These are phyloP conservation scores for Aspergillus chevalieri DNA, from an alignment of 2,329 filamentous ascomycete genomes.

Conservation along the genomic window DNA sequence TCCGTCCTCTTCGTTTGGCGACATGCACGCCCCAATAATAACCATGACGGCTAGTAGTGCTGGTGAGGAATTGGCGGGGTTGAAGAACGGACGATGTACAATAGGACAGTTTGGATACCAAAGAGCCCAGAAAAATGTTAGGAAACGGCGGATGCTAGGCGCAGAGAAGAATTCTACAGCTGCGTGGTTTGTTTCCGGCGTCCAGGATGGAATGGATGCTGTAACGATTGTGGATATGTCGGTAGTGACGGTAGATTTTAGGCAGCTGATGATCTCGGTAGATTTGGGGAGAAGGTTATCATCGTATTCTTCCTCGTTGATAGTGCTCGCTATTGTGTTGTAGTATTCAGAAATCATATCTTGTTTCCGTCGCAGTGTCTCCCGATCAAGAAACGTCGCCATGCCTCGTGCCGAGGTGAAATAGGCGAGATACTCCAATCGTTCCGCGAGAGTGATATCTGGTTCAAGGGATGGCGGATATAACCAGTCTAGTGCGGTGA, in stretches of 20 bases:
- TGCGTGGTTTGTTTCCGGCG: background rate
- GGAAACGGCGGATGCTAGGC: background rate
- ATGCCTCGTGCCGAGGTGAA: conserved; percentile 18
- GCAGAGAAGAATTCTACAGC: background rate
- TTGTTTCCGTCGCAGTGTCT: conserved; percentile 13
- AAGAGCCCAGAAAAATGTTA: background rate
- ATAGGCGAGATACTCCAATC: conserved; percentile 16
- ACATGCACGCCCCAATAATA: background rate
- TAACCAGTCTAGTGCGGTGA: background rate
- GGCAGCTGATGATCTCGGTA: too few relatives aligned
- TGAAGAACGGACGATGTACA: background rate
- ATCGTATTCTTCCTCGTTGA: background rate
- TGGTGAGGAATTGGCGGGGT: background rate
- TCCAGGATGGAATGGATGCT: background rate
- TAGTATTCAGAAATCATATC: conserved; percentile 5
- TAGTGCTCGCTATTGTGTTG: background rate
- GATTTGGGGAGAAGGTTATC: background rate
- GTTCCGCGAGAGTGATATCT: conserved; percentile 9
- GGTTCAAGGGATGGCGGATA: background rate
- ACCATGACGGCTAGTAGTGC: background rate
- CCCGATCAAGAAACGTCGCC: conserved; percentile 14
- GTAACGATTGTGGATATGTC: background rate
- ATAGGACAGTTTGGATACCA: background rate
- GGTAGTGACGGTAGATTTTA: background rate
- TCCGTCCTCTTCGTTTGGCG: conserved; percentile 15